phyloP scores from a whole-genome alignment of 345 rosid genomes.

The Triadica sebifera region DNA sequence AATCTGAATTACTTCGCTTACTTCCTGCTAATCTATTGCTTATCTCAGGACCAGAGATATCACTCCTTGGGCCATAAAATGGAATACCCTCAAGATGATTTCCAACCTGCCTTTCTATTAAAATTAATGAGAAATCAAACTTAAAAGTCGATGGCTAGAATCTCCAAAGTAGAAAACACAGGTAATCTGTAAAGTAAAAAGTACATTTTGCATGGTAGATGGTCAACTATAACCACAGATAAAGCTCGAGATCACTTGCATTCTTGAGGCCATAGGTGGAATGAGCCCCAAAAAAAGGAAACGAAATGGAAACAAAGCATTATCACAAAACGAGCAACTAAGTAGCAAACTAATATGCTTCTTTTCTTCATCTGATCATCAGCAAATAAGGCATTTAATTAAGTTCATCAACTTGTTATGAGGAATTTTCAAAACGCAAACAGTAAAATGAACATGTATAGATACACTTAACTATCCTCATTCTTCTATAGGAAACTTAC shows the following conservation, averaged over 20 bases:
- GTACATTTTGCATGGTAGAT: background rate
- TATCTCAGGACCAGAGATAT: constrained; percentile 59
- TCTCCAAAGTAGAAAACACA: background rate
- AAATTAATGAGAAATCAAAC: constrained; percentile 36
- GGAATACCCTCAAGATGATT: constrained; percentile 88
- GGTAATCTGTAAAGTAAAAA: background rate
- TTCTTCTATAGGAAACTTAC: constrained; percentile 8
- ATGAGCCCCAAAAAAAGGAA: background rate
- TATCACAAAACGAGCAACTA: background rate
- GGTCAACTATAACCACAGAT: constrained; percentile 3
- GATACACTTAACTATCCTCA: background rate
- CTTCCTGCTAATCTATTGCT: constrained; percentile 60
- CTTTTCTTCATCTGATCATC: background rate
- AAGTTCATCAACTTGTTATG: constrained; percentile 7
- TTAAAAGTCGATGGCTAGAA: constrained; percentile 11
- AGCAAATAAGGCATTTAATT: constrained; percentile 9
- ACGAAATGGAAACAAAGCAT: background rate
- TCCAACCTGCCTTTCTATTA: constrained; percentile 56
- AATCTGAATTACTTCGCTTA: constrained; percentile 78
- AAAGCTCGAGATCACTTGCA: constrained; percentile 7
- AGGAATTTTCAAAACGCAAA: background rate
- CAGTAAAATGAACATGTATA: constrained; percentile 3
- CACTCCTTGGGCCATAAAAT: constrained; percentile 66
- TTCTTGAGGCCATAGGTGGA: background rate
- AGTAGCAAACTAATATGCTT: background rate